phyloP scores from a whole-genome alignment of 495 filamentous ascomycete species.

The Aspergillus haitiensis region DNA sequence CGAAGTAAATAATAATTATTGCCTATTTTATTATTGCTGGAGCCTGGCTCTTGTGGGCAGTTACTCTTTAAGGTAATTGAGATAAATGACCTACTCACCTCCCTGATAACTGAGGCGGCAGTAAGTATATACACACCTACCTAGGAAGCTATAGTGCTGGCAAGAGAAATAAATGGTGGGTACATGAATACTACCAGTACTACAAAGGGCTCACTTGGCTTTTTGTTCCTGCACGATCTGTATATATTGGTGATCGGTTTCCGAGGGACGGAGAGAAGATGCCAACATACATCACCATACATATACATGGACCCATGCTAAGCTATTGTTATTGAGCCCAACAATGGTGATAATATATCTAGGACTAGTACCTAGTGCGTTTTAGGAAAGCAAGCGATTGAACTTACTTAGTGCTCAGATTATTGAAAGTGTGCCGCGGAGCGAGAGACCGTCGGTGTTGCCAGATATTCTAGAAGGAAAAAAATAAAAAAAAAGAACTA shows the following conservation, averaged over 20 bases:
- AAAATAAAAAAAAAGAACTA: neutral
- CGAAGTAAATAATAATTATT: no score
- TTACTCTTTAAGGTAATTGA: no score
- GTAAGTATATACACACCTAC: no score
- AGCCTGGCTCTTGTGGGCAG: no score
- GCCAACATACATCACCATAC: neutral
- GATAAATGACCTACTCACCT: no score
- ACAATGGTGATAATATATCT: neutral
- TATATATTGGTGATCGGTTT: neutral
- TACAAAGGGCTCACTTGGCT: neutral
- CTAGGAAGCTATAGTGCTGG: neutral
- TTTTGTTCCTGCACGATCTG: neutral
- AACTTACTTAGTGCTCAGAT: no score
- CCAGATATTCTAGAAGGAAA: no score
- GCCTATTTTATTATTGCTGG: no score
- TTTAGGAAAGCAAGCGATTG: conserved; percentile 3
- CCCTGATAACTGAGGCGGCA: no score
- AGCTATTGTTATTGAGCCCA: neutral
- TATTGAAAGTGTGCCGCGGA: no score
- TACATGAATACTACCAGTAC: neutral
- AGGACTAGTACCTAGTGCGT: neutral
- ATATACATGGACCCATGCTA: neutral
- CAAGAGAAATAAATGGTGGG: neutral
- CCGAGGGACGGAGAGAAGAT: neutral
- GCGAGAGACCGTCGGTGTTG: no score